Conservation (phyloP, 345 rosid genomes). For the Tarenaya hassleriana region DNA sequence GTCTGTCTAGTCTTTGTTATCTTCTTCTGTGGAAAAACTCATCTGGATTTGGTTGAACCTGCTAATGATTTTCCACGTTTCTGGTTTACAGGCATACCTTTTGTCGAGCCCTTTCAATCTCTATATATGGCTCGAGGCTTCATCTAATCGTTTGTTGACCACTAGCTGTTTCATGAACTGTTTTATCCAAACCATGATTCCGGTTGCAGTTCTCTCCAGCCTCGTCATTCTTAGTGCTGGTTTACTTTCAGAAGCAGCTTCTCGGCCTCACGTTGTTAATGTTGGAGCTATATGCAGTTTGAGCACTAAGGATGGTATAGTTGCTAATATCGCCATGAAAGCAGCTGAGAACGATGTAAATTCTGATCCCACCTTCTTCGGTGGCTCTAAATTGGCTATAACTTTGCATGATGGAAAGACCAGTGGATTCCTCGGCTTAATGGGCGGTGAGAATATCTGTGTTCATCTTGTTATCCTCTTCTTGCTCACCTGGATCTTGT, state of each 20-base stretch:
- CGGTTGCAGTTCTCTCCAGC: conserved; percentile 36
- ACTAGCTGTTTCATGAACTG: conserved; percentile 31
- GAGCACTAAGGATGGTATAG: conserved; percentile 40
- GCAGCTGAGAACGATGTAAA: conserved; percentile 74
- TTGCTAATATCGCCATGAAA: conserved; percentile 54
- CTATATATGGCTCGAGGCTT: not conserved
- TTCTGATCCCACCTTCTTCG: conserved; percentile 55
- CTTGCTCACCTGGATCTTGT: conserved; percentile 14
- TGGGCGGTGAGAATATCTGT: conserved; percentile 45
- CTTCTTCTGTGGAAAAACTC: too few species aligned
- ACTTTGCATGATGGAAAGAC: conserved; percentile 48
- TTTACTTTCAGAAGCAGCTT: conserved; percentile 35
- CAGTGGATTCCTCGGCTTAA: conserved; percentile 59
- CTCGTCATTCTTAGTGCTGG: conserved; percentile 30
- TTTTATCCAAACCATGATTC: conserved; percentile 34
- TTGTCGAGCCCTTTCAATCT: not conserved
- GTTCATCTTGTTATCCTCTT: too few species aligned
- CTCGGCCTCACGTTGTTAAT: conserved; percentile 36
- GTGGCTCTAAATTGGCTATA: conserved; percentile 50
- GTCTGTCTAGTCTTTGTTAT: conserved; percentile 4
- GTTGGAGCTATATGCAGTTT: conserved; percentile 67
- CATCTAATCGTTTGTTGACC: not conserved
- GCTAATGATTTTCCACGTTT: conserved; percentile 9
- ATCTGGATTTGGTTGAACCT: not conserved
- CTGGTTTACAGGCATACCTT: too few species aligned